These are phyloP conservation scores for Kluyveromyces nonfermentans DNA, from an alignment of 805 yeast genomes.

Conservation along the genomic window DNA sequence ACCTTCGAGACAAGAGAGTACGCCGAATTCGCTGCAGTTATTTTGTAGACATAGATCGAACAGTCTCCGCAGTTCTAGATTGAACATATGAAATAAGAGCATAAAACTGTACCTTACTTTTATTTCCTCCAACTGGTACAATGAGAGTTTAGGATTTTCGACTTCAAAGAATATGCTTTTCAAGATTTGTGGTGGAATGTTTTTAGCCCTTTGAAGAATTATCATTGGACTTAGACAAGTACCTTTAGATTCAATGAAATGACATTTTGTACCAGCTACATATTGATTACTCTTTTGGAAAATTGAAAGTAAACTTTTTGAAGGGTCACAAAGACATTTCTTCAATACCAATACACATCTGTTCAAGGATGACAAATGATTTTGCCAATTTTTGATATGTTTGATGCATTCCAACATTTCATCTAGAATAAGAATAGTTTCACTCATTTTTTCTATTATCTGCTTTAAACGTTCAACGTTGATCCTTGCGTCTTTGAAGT, in stretches of 20 bases:
- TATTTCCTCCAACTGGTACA: neutral
- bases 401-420: neutral
- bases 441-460: neutral
- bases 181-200: slow-evolving; percentile 1
- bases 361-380: neutral
- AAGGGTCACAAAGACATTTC: neutral
- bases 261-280: neutral
- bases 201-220: neutral
- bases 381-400: neutral
- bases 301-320: neutral
- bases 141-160: neutral
- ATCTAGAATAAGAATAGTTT: neutral
- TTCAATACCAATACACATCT: neutral
- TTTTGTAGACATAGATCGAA: slow-evolving; percentile 4
- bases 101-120: slow-evolving; percentile 5
- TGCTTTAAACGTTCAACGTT: neutral
- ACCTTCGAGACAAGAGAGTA: slow-evolving; percentile 6
- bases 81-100: slow-evolving; percentile 5
- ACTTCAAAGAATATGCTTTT: slow-evolving; percentile 3
- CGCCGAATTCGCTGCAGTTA: neutral
- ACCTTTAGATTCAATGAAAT: neutral
- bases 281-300: neutral
- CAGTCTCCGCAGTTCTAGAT: slow-evolving; percentile 4
- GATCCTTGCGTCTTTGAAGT: no score
- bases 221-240: neutral